Base-by-base conservation (phyloP, 2,329 filamentous ascomycete genomes). In the Phaeomoniella chlamydospora region DNA sequence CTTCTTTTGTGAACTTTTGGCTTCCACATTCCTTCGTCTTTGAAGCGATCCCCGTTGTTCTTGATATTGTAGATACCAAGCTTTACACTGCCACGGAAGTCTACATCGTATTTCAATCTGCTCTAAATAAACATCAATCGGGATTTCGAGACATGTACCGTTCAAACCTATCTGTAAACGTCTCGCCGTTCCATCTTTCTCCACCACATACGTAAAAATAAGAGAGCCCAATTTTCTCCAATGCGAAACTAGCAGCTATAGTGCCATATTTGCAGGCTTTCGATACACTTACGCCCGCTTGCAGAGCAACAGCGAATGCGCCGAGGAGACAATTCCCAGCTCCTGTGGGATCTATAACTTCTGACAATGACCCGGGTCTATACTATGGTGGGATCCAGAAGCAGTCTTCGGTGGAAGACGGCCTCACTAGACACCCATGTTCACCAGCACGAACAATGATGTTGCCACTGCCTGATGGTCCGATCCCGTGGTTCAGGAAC, bases 141-240 rank as follows among this genome's bases (percentile, higher is more conserved):
- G n/a, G n/a, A n/a, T n/a, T n/a, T n/a, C n/a, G n/a, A n/a, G n/a
- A n/a, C n/a, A n/a, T 29, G 22, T 29, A 29, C 13, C 10, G 13
- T 29, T 29, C 10, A 10, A 29, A 29, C 13, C 22, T 10, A 29
- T 13, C 22, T 13, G 13, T 29, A 10, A 29, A 10, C 10, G 10
- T 29, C 10, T 10, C 22, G 10, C 22, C 22, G 13, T 29, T 29
- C 22, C 22, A 29, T 13, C 10, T 29, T 13, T 29, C 22, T 13
- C n/a, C 18, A 37, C 17, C 36, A 39, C 16, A 33, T 39, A 11
- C 18, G n/a, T 13, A 13, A 13, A 10, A 13, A 10, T 29, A 10
- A 10, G 22, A 13, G 10, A 29, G 22, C 22, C 22, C 22, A 29
- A 29, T 29, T 13, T 29, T 10, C 22, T 29, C 22, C 10, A 29